Percentiles rank a stretch among this genome's conserved stretches.
These are phyloP conservation scores for Geotrichum aggregatum DNA, from an alignment of 1,139 yeast genomes.

Conservation along the genomic window DNA sequence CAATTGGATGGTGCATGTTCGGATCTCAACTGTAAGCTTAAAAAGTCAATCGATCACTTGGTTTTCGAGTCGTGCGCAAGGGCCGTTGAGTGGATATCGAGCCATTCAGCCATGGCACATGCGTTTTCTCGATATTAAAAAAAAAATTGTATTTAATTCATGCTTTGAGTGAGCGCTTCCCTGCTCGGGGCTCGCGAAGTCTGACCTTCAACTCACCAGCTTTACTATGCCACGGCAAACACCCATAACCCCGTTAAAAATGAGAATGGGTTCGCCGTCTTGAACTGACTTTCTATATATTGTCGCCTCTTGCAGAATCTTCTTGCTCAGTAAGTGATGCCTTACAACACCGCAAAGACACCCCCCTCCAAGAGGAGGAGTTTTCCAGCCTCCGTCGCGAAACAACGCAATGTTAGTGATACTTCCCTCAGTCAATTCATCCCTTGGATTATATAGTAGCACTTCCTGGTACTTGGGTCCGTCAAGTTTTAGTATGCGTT, in stretches of 20 bases:
- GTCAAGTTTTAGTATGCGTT: slow-evolving; percentile 37
- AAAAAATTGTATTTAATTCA: too few relatives aligned
- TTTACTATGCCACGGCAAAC: slow-evolving; percentile 55
- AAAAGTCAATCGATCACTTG: too few relatives aligned
- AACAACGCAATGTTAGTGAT: slow-evolving; percentile 74
- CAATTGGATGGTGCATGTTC: too few relatives aligned
- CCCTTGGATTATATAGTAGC: slow-evolving; percentile 57
- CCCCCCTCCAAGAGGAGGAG: slow-evolving; percentile 74
- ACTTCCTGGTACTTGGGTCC: slow-evolving; percentile 55
- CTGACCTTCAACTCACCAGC: too few relatives aligned
- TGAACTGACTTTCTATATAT: slow-evolving; percentile 46
- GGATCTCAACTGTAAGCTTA: too few relatives aligned
- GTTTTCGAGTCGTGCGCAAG: too few relatives aligned
- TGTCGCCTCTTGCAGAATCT: slow-evolving; percentile 53
- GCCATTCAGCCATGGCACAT: too few relatives aligned
- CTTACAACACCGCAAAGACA: slow-evolving; percentile 85
- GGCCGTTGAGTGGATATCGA: too few relatives aligned
- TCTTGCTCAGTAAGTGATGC: slow-evolving; percentile 55
- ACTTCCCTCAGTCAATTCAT: slow-evolving; percentile 74
- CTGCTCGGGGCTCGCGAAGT: too few relatives aligned
- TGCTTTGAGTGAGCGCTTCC: too few relatives aligned
- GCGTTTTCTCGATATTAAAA: too few relatives aligned
- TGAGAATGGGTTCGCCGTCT: slow-evolving; percentile 61
- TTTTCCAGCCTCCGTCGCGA: slow-evolving; percentile 59
- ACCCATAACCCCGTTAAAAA: slow-evolving; percentile 84